phyloP scores from a whole-genome alignment of 106 monocot species.

The Chionographis japonica region DNA sequence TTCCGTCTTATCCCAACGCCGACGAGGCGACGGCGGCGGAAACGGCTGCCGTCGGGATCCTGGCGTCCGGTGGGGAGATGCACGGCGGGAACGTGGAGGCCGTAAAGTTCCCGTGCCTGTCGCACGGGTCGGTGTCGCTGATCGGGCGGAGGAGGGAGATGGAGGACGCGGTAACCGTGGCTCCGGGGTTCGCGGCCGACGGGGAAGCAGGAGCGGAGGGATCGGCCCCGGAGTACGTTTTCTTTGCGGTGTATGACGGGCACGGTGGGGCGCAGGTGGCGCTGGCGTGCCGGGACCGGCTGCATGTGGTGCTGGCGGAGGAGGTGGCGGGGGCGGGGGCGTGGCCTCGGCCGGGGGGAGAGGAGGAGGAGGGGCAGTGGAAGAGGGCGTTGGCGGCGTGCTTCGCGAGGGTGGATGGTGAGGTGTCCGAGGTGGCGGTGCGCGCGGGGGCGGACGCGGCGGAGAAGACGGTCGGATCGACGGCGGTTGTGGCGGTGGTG shows the following conservation, averaged over 20 bases:
- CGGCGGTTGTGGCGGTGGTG: constrained; percentile 68
- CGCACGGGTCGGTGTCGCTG: constrained; percentile 43
- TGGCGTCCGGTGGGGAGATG: too few relatives aligned
- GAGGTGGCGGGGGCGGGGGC: constrained; percentile 25
- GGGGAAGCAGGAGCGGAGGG: not conserved
- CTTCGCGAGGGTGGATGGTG: constrained; percentile 51
- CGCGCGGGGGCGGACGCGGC: constrained; percentile 4
- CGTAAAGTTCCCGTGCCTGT: constrained; percentile 9
- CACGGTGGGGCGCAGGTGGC: constrained; percentile 62
- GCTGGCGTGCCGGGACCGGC: constrained; percentile 44
- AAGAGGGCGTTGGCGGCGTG: constrained; percentile 39
- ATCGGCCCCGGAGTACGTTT: constrained; percentile 25
- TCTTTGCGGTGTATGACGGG: constrained; percentile 77
- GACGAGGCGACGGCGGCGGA: not conserved
- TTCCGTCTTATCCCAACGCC: not conserved
- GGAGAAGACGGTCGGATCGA: constrained; percentile 69
- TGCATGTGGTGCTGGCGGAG: constrained; percentile 64
- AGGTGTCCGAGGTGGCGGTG: constrained; percentile 21
- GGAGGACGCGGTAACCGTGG: constrained; percentile 48
- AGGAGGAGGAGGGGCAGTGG: constrained; percentile 20
- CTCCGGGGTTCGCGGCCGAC: constrained; percentile 13
- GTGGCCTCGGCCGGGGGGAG: not conserved
- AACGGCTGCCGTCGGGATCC: not conserved
- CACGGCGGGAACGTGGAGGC: not conserved
- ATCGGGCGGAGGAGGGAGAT: constrained; percentile 52